Conservation (phyloP, 2,329 filamentous ascomycete genomes). For the Pleurostoma richardsiae region DNA sequence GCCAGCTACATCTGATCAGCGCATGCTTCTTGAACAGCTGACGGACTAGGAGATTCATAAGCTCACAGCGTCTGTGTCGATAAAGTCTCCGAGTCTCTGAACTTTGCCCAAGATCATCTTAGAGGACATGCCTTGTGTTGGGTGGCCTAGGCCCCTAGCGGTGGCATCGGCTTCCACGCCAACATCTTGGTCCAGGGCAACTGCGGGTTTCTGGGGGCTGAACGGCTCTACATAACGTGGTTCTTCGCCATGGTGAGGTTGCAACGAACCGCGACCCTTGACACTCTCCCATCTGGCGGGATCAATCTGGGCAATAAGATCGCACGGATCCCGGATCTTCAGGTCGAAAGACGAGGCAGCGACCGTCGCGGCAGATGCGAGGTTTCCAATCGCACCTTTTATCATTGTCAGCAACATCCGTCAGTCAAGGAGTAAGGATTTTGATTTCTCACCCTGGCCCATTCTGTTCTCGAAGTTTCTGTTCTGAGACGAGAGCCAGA, state of each 20-base stretch:
- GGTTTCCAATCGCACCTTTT: slow-evolving; percentile 32
- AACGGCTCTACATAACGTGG: slow-evolving; percentile 9
- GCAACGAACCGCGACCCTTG: slow-evolving; percentile 13
- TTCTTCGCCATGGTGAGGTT: neutral
- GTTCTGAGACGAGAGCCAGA: slow-evolving; percentile 40
- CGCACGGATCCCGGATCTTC: slow-evolving; percentile 30
- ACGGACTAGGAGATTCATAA: neutral
- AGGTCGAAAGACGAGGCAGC: slow-evolving; percentile 40
- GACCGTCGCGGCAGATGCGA: slow-evolving; percentile 38
- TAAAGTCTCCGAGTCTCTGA: slow-evolving; percentile 34
- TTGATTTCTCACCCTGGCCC: slow-evolving; percentile 24
- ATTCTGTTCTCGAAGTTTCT: slow-evolving; percentile 40
- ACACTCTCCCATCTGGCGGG: slow-evolving; percentile 10
- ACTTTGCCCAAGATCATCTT: slow-evolving; percentile 25
- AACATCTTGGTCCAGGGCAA: neutral
- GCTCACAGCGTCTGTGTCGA: slow-evolving; percentile 36
- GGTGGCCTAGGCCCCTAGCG: neutral
- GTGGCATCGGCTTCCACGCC: neutral
- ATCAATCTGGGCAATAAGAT: slow-evolving; percentile 20
- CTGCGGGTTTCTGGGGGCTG: neutral
- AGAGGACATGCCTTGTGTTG: neutral
- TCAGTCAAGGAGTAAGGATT: too few relatives aligned
- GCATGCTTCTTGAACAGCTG: neutral
- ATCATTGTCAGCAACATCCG: neutral
- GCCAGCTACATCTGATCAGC: slow-evolving; percentile 22